Base-by-base conservation (phyloP, 345 rosid species). In the Salix exigua region DNA sequence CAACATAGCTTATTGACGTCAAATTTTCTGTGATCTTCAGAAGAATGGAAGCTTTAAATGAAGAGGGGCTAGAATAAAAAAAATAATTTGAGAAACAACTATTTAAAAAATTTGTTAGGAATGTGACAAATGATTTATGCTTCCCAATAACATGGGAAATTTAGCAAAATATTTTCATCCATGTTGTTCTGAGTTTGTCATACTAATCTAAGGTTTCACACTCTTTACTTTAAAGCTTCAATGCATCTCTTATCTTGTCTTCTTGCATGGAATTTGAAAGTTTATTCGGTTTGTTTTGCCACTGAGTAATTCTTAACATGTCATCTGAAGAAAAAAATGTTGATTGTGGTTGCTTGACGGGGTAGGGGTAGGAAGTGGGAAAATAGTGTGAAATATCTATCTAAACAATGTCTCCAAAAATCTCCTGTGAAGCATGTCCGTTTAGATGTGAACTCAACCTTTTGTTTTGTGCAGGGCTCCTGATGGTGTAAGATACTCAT, bases 391-490 rank as follows among this genome's bases (percentile, higher is more conserved):
- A 25, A 51, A 68, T 75, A 66, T 73, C n/a, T 67, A 26, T 44
- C 30, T 25, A 44, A 53, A 17, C 37, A 37, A 23, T 9, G 28
- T 19, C 38, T 11, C 28, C 63, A 55, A 63, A 73, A 40, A 51
- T 63, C 66, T 42, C 40, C 23, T 72, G 16, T 73, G 60, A 68
- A 28, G 14, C 19, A 14, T 53, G 19, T n/a, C 14, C 3, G 1
- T 21, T 4, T n/a, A 19, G 19, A 55, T 69, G 38, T 75, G 14
- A 76, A 53, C 21, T 65, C 73, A 10, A 28, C 51, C 14, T 35
- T 35, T 51, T 71, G 44, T 66, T 72, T 72, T 80, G 35, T 82
- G 78, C 81, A 89, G 95, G 83, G 83, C 74, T 26, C 72, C 72
- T 50, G 66, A 69, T 37, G 73, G 69, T 61, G 89, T 73, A 75